Base-by-base conservation (phyloP, 352 stramenopile species). In the Aphanomyces astaci region DNA sequence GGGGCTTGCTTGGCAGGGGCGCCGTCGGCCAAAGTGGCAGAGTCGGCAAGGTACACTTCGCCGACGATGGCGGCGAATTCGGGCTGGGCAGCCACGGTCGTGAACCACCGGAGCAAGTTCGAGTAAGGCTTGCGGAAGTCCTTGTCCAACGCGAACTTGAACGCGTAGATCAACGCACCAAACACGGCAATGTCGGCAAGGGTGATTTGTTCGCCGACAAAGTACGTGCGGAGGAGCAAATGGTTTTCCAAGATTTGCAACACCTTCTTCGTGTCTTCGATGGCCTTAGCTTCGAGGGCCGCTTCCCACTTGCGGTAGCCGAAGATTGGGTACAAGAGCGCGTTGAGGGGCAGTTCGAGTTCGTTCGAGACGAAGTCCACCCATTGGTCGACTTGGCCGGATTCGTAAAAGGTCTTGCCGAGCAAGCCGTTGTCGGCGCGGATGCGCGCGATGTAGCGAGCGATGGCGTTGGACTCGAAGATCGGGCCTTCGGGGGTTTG, bases 391-490 rank as follows among this genome's bases (percentile, higher is more conserved):
- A 98, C 82, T 76, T 96, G 82, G 49, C 76, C 91, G 55, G 93
- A 88, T 72, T 97, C 86, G 75, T 97, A 96, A 70, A 96, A 95
- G 28, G 82, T 90, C 66, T 78, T 78, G 63, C 94, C 95, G 57
- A 89, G 82, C 48, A 98, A 80, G 52, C 87, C 81, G 11, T 79
- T 90, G 81, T 98, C 93, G 24, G 66, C 46, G 39, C 91, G 85
- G n/a, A 97, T 75, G 43, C 88, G 79, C 30, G 91, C 91, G 3
- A 98, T 75, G 76, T 97, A 98, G 28, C 87, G 80, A 33, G 92
- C 90, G 71, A 98, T 98, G 49, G 94, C 92, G 67, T 96, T 96
- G 65, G 78, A 94, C 71, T 97, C 87, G 66, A 96, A 96, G 71
- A 87, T 86, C 9, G 52, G 56, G 24, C 90, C 92, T 66, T 94